A percentile compares a stretch with the other conserved stretches of the same genome.
phyloP scores from a whole-genome alignment of 176 grass and related monocot species.

The Oryza rufipogon region DNA sequence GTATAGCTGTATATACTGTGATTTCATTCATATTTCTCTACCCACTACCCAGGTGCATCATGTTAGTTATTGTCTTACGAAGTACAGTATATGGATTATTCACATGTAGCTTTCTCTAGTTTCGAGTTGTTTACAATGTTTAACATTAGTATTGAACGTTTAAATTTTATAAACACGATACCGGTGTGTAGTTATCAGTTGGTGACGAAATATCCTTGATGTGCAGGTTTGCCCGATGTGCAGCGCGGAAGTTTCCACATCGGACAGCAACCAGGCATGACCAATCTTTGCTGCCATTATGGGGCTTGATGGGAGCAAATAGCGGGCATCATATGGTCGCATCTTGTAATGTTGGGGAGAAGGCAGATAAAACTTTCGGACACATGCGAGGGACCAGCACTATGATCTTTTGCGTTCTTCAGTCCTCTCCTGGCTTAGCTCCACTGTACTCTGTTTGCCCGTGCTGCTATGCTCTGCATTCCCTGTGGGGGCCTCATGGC shows the following conservation, averaged over 20 bases:
- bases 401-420: not conserved
- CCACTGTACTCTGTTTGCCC: constrained; percentile 23
- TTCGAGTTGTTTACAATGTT: constrained; percentile 22
- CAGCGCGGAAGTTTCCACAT: constrained; percentile 84
- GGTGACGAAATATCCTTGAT: constrained; percentile 31
- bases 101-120: not conserved
- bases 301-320: constrained; percentile 26
- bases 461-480: constrained; percentile 35
- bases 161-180: not conserved
- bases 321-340: constrained; percentile 23
- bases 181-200: not conserved
- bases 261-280: constrained; percentile 61
- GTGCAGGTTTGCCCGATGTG: constrained; percentile 88
- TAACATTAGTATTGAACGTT: not conserved
- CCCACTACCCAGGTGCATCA: not conserved
- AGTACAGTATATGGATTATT: constrained; percentile 8
- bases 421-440: constrained; percentile 18
- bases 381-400: constrained; percentile 20
- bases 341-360: constrained; percentile 30
- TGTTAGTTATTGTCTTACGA: constrained; percentile 24
- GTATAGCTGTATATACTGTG: not conserved
- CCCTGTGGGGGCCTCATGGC: constrained; percentile 25
- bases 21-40: not conserved
- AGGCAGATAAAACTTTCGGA: constrained; percentile 13
- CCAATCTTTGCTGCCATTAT: constrained; percentile 3